Base-by-base conservation (phyloP, 2,329 filamentous ascomycete species). In the Paecilomyces dactylethromorphus region DNA sequence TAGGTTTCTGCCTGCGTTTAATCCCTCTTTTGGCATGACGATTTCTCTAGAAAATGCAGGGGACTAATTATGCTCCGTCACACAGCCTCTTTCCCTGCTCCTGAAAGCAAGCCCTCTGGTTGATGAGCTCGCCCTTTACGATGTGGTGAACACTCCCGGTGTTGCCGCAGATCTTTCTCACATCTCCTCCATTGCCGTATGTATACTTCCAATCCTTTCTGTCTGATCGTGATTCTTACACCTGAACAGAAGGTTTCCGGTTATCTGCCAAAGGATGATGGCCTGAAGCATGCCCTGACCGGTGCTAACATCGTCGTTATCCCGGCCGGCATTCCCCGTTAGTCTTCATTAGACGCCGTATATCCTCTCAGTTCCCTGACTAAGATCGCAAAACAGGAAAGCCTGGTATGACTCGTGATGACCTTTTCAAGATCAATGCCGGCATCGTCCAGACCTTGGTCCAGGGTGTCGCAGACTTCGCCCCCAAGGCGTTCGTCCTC, bases 361-460 rank as follows among this genome's bases (percentile, higher is more conserved):
- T 45, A 45, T 18, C 39, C n/a, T 18, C 10, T n/a, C 39, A n/a
- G 18, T 29, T n/a, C 39, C 10, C 39, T 21, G 39, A 18, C 39
- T 45, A 18, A 45, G 10, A 3, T 21, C 15, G 8, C 39, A n/a
- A 18, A 21, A 50, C 59, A 97, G 93, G 93, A 81, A 97, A 97
- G 85, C 94, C 94, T 70, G 94, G 94, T 72, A 99, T 99, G 94
- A 97, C 90, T 78, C 92, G 94, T 81, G 94, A 99, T 72, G 94
- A 97, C 75, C 90, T 99, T 60, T 99, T 99, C 89, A 97, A 97
- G 82, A 96, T 97, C 84, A 99, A 99, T 78, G 94, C 94, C 62
- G 91, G 92, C 70, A 99, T 99, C 73, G 94, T 99, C 74, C 91
- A 94, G 81, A 92, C 91, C 68, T 84, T 99, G 67, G 88, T 95